These are phyloP conservation scores for Suhomyces maxii DNA, from an alignment of 1,139 yeast genomes.

Conservation along the genomic window DNA sequence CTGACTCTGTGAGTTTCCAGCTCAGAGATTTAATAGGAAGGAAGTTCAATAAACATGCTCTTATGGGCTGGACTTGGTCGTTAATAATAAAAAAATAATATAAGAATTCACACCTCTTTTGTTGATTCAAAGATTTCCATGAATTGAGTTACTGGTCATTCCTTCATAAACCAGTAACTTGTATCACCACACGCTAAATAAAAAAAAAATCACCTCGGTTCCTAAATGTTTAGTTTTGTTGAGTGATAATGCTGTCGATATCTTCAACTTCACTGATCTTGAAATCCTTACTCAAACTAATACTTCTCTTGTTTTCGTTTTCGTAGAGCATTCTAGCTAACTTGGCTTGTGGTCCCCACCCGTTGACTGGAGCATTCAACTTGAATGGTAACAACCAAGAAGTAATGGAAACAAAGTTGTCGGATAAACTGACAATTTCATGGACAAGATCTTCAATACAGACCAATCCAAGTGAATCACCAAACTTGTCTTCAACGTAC, in stretches of 20 bases:
- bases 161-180: too few relatives aligned
- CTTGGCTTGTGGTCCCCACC: constrained; percentile 66
- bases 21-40: too few relatives aligned
- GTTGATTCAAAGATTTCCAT: too few relatives aligned
- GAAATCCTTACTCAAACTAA: constrained; percentile 64
- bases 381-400: constrained; percentile 69
- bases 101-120: too few relatives aligned
- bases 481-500: constrained; percentile 69
- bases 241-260: constrained; percentile 64
- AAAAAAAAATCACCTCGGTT: too few relatives aligned
- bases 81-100: too few relatives aligned
- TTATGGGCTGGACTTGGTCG: too few relatives aligned
- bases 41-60: too few relatives aligned
- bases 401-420: constrained; percentile 57
- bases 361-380: constrained; percentile 67
- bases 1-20: too few relatives aligned
- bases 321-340: constrained; percentile 50
- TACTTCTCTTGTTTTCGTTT: constrained; percentile 44
- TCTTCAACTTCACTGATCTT: constrained; percentile 62
- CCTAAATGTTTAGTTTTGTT: constrained; percentile 46
- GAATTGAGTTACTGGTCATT: too few relatives aligned
- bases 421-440: constrained; percentile 64
- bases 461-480: constrained; percentile 62
- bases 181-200: too few relatives aligned
- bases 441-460: constrained; percentile 80